Percentiles rank a stretch among this genome's conserved stretches.
These are phyloP conservation scores for Copromyces sp. DNA, from an alignment of 495 filamentous ascomycete species.

Conservation along the genomic window DNA sequence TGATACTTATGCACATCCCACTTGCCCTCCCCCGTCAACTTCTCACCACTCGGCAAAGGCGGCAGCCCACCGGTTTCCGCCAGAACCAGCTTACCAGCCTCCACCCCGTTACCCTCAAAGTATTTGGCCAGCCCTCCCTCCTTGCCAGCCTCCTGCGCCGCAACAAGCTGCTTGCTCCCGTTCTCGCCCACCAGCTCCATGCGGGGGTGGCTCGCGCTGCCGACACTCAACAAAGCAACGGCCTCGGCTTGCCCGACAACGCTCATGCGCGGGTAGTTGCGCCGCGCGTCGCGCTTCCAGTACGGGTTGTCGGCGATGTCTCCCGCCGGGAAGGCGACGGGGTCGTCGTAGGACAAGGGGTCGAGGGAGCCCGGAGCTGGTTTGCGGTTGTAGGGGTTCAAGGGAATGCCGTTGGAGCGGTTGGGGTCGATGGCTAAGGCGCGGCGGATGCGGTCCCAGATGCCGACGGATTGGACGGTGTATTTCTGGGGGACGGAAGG, in stretches of 20 bases:
- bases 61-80: conserved; percentile 58
- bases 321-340: conserved; percentile 80
- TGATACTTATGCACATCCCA: conserved; percentile 47
- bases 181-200: conserved; percentile 78
- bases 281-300: conserved; percentile 87
- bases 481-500: conserved; percentile 61
- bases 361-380: conserved; percentile 74
- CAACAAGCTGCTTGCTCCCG: conserved; percentile 68
- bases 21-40: conserved; percentile 23
- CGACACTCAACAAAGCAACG: conserved; percentile 74
- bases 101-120: conserved; percentile 57
- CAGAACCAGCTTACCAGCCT: conserved; percentile 53
- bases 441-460: conserved; percentile 79
- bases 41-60: conserved; percentile 64
- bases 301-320: conserved; percentile 97
- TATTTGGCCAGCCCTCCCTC: conserved; percentile 58
- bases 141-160: conserved; percentile 68
- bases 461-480: conserved; percentile 80
- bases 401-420: conserved; percentile 80
- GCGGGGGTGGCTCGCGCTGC: conserved; percentile 69
- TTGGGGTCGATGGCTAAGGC: conserved; percentile 73
- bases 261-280: conserved; percentile 75
- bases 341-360: conserved; percentile 74
- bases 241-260: conserved; percentile 76
- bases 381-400: conserved; percentile 88